A percentile compares a stretch with the other conserved stretches of the same genome.
These are phyloP conservation scores for Bimuria novae-zelandiae DNA, from an alignment of 2,329 filamentous ascomycete genomes.

Conservation along the genomic window DNA sequence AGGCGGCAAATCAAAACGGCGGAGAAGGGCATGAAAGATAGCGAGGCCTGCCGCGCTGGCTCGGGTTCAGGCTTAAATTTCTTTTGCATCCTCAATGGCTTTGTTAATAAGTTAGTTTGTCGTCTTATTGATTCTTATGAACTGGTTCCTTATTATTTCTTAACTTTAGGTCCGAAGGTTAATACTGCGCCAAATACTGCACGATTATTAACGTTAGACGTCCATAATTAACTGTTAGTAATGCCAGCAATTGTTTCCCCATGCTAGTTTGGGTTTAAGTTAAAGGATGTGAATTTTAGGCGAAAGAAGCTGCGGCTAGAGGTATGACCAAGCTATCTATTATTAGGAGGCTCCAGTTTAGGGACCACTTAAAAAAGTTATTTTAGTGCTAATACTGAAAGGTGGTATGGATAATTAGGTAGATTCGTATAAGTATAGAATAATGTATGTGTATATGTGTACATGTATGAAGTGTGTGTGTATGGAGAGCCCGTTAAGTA, in stretches of 20 bases:
- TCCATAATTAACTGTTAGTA: no score
- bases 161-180: not conserved
- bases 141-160: slow-evolving; percentile 9
- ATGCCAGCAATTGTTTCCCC: slow-evolving; percentile 8
- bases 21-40: slow-evolving; percentile 11
- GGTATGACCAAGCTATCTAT: not conserved
- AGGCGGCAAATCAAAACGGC: slow-evolving; percentile 14
- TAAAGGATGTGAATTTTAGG: no score
- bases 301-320: not conserved
- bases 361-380: not conserved
- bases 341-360: slow-evolving; percentile 9
- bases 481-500: no score
- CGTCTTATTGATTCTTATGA: slow-evolving; percentile 14
- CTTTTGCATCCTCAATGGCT: slow-evolving; percentile 12
- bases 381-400: slow-evolving; percentile 1
- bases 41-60: slow-evolving; percentile 1
- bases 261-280: slow-evolving; percentile 7
- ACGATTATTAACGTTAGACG: slow-evolving; percentile 2
- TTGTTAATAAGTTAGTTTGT: slow-evolving; percentile 9
- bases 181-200: slow-evolving; percentile 7
- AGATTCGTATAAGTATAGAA: no score
- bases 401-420: no score
- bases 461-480: no score
- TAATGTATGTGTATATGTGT: no score
- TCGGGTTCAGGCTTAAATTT: slow-evolving; percentile 8